These are phyloP conservation scores for Penicillium corylophilum DNA, from an alignment of 2,329 filamentous ascomycete genomes.

Conservation along the genomic window DNA sequence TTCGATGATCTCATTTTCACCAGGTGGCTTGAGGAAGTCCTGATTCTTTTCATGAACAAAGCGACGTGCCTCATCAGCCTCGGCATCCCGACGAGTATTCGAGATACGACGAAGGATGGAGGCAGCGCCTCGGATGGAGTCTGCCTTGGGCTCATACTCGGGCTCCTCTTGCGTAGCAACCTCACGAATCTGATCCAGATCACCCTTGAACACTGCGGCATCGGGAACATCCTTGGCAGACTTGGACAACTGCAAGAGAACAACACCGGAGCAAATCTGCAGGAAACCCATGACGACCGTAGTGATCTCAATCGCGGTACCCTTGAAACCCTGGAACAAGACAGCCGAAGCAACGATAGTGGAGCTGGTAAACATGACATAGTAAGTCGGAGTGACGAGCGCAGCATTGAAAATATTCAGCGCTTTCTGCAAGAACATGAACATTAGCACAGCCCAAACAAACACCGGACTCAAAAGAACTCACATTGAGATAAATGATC, in stretches of 20 bases:
- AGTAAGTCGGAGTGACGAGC: conserved; percentile 95
- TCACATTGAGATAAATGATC: conserved; percentile 92
- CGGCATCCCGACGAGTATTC: conserved; percentile 69
- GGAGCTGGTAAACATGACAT: conserved; percentile 95
- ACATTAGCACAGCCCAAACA: conserved; percentile 6
- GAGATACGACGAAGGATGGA: conserved; percentile 85
- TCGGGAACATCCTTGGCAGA: conserved; percentile 97
- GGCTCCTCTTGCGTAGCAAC: conserved; percentile 93
- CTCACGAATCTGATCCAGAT: conserved; percentile 91
- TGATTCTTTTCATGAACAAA: conserved; percentile 74
- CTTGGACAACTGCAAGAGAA: conserved; percentile 93
- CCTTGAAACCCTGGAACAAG: conserved; percentile 91
- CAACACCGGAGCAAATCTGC: conserved; percentile 87
- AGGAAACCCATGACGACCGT: conserved; percentile 93
- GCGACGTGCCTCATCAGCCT: conserved; percentile 74
- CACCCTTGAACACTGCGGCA: conserved; percentile 83
- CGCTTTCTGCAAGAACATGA: conserved; percentile 71
- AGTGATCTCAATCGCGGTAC: conserved; percentile 73
- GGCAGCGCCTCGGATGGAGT: conserved; percentile 87
- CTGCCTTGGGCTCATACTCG: conserved; percentile 94
- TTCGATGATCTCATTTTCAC: conserved; percentile 77
- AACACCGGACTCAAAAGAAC: conserved; percentile 32
- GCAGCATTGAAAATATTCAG: conserved; percentile 96
- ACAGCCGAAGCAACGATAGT: conserved; percentile 94
- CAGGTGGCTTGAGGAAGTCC: conserved; percentile 70